phyloP scores from a whole-genome alignment of 1,284 basidiomycete species.

The Rhodotorula mucilaginosa region DNA sequence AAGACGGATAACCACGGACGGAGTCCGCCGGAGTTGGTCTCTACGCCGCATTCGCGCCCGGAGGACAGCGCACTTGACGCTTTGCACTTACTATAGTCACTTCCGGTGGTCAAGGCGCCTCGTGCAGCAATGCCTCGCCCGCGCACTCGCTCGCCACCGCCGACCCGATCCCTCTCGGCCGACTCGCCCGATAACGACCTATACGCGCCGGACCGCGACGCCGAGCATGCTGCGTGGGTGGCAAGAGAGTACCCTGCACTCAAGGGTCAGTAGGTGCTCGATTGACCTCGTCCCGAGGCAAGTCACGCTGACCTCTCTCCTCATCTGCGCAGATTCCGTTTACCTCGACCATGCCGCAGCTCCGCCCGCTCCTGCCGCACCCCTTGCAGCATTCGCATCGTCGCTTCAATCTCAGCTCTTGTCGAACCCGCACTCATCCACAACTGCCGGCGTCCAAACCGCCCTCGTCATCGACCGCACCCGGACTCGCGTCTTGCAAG shows the following conservation, averaged over 20 bases:
- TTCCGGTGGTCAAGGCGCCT: no score
- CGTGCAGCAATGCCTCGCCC: background rate
- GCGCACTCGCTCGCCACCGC: background rate
- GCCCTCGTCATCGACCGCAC: conserved; percentile 39
- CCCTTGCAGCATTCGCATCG: conserved; percentile 33
- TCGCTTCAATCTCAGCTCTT: conserved; percentile 42
- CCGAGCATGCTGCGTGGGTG: conserved; percentile 17
- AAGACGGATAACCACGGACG: no score
- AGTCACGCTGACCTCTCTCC: background rate
- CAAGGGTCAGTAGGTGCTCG: conserved; percentile 19
- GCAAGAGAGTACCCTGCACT: conserved; percentile 35
- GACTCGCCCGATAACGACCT: background rate
- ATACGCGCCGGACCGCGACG: background rate
- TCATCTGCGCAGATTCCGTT: conserved; percentile 16
- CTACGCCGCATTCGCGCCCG: no score
- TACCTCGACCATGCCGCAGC: conserved; percentile 48
- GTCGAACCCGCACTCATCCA: conserved; percentile 48
- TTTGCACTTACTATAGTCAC: no score
- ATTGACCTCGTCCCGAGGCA: background rate
- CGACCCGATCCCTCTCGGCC: background rate
- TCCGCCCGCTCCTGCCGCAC: conserved; percentile 44
- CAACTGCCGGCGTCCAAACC: conserved; percentile 42
- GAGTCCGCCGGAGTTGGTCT: no score
- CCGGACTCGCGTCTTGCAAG: conserved; percentile 41
- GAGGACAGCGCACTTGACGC: no score